Conservation (phyloP, 805 yeast species). For the Saturnispora ahearnii region DNA sequence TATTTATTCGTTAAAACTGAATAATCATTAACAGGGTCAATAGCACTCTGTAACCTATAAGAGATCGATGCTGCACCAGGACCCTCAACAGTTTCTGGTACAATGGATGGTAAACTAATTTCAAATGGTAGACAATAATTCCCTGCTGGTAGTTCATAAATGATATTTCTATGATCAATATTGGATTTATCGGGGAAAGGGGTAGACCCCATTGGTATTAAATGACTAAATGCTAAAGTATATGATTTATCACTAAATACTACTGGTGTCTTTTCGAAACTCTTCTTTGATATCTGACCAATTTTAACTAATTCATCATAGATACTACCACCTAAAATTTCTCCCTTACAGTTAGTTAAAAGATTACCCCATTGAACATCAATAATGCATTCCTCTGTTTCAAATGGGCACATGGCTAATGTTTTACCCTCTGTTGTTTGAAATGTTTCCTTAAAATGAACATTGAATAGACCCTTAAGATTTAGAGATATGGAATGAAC, state of each 20-base stretch:
- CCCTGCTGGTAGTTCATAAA: constrained; percentile 39
- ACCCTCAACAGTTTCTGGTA: constrained; percentile 46
- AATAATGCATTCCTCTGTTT: constrained; percentile 33
- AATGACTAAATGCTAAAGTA: background rate
- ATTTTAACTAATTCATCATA: background rate
- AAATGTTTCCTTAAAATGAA: constrained; percentile 32
- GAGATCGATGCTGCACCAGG: constrained; percentile 33
- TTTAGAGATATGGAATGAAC: constrained; percentile 32
- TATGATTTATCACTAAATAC: background rate
- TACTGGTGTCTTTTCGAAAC: background rate
- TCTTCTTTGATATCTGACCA: background rate
- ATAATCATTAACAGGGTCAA: constrained; percentile 7
- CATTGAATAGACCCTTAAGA: constrained; percentile 35
- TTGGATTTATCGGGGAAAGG: constrained; percentile 26
- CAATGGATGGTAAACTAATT: constrained; percentile 35
- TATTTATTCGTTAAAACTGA: constrained; percentile 22
- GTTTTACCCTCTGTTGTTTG: constrained; percentile 22
- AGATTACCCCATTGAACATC: constrained; percentile 42
- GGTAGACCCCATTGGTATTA: constrained; percentile 20
- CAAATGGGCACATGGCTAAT: constrained; percentile 26
- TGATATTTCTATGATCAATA: constrained; percentile 4
- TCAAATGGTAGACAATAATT: constrained; percentile 44
- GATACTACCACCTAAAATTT: constrained; percentile 17
- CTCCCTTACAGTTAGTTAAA: constrained; percentile 32
- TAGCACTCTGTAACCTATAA: constrained; percentile 30